Evolutionary conservation across 2,329 filamentous ascomycete genomes (phyloP), one percentile per base, ranked within the genome.

Genomic region (Acrodontium crateriforme): DNA sequence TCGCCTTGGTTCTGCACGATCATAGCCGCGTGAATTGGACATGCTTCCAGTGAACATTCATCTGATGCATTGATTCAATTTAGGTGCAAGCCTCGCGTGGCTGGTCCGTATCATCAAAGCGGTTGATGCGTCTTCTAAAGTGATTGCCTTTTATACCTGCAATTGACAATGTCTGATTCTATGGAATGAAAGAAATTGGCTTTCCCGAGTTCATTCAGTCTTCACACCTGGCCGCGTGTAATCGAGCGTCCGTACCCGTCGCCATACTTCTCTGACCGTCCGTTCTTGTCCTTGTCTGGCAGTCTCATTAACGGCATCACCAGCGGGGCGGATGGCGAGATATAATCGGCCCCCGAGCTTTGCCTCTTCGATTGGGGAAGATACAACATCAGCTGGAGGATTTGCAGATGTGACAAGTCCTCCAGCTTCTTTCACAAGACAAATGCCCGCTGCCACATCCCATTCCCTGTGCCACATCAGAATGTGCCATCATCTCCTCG

Each of bases 381-480:
- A 71, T 8, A 62, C 59, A 9, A 56, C 51, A 37, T 78, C 58
- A 20, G 63, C 52, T 0, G 78, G 78, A 2, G 78, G 76, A 41
- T 82, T 82, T 0, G 77, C 78, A 3, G 73, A 78, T 0, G 78
- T 84, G 12, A 83, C 63, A 3, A 84, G 50, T 0, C 79, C 79
- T 2, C 78, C 78, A 2, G 79, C 78, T 55, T 84, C 78, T 32
- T 74, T 58, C 1, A 84, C 55, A 21, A 84, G 73, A 4, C 74
- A 76, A 33, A 82, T 72, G 2, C 78, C 78, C 9, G 78, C 79
- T 2, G 78, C 77, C 3, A 83, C 78, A 40, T 84, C 79, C 77
- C 78, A 84, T 53, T 83, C 79, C 50, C 44, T 46, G 21, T 24
- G 11, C n/a, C n/a, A n/a, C n/a, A n/a, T n/a, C n/a, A n/a, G n/a